Evolutionary conservation across 805 yeast genomes (phyloP).

Genomic region (Barnettozyma vustinii): DNA sequence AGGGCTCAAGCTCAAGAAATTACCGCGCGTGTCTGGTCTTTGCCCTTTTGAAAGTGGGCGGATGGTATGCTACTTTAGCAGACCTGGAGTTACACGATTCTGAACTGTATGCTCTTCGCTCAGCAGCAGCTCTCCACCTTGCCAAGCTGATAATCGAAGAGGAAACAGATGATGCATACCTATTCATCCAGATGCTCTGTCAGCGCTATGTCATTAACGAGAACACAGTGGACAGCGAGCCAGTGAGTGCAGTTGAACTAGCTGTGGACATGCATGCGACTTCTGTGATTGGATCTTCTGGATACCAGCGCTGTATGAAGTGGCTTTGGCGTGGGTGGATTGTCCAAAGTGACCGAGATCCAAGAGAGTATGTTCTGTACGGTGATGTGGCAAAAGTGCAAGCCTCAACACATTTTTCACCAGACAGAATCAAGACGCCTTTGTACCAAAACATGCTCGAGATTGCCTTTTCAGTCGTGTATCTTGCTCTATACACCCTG

Average conservation of each 20-base stretch:
- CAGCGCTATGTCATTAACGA: slow-evolving; percentile 66
- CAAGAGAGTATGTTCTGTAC: slow-evolving; percentile 62
- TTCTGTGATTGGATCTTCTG: slow-evolving; percentile 69
- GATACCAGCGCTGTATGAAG: slow-evolving; percentile 78
- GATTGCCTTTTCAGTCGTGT: slow-evolving; percentile 59
- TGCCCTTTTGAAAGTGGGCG: slow-evolving; percentile 66
- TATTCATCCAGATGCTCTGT: slow-evolving; percentile 72
- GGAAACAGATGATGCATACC: slow-evolving; percentile 46
- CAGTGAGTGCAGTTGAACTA: slow-evolving; percentile 73
- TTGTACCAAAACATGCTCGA: slow-evolving; percentile 73
- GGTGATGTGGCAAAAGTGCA: slow-evolving; percentile 51
- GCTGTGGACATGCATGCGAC: slow-evolving; percentile 85
- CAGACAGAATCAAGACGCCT: slow-evolving; percentile 82
- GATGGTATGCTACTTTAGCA: slow-evolving; percentile 68
- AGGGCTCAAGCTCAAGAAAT: slow-evolving; percentile 49
- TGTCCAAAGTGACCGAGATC: slow-evolving; percentile 64
- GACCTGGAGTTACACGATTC: slow-evolving; percentile 61
- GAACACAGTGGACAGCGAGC: slow-evolving; percentile 54
- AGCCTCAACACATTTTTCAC: slow-evolving; percentile 63
- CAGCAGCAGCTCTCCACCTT: slow-evolving; percentile 65
- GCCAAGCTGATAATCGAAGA: slow-evolving; percentile 67
- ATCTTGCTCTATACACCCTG: slow-evolving; percentile 54
- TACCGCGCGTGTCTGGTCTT: slow-evolving; percentile 67
- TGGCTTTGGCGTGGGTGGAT: slow-evolving; percentile 97
- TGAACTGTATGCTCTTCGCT: slow-evolving; percentile 53